A percentile compares a stretch with the other conserved stretches of the same genome.
phyloP scores from a whole-genome alignment of 1,284 basidiomycete genomes.

The Ganoderma meredithae region DNA sequence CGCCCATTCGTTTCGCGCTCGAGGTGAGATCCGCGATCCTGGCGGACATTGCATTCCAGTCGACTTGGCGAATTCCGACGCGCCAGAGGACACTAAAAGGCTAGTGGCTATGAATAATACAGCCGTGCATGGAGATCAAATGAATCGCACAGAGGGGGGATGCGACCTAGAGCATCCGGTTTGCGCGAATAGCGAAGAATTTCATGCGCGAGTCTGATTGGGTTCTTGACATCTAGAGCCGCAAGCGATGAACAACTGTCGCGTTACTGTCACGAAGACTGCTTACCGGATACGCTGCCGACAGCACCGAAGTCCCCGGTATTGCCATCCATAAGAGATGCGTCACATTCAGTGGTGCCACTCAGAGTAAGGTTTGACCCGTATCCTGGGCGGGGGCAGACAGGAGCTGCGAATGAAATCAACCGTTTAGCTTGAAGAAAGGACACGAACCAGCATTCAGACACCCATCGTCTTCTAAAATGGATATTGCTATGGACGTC shows the following conservation, averaged over 20 bases:
- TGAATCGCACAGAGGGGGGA: conserved; percentile 65
- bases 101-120: conserved; percentile 30
- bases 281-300: conserved; percentile 66
- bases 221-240: conserved; percentile 66
- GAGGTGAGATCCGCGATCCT: conserved; percentile 54
- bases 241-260: not conserved
- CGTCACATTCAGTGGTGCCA: conserved; percentile 80
- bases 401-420: not conserved
- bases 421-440: not conserved
- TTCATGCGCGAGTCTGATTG: conserved; percentile 62
- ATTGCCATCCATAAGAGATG: conserved; percentile 69
- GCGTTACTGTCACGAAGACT: not conserved
- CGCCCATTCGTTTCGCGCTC: conserved; percentile 62
- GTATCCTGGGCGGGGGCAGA: conserved; percentile 53
- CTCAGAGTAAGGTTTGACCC: conserved; percentile 78
- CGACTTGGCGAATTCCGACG: conserved; percentile 52
- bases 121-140: not conserved
- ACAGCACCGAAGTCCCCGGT: conserved; percentile 68
- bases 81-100: conserved; percentile 60
- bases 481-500: conserved; percentile 58
- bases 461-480: conserved; percentile 65
- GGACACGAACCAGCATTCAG: conserved; percentile 68
- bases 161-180: conserved; percentile 63
- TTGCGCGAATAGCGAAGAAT: conserved; percentile 60
- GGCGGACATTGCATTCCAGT: conserved; percentile 47